Conservation (phyloP, 2,329 filamentous ascomycete species). For the Lizonia empirigonia region DNA sequence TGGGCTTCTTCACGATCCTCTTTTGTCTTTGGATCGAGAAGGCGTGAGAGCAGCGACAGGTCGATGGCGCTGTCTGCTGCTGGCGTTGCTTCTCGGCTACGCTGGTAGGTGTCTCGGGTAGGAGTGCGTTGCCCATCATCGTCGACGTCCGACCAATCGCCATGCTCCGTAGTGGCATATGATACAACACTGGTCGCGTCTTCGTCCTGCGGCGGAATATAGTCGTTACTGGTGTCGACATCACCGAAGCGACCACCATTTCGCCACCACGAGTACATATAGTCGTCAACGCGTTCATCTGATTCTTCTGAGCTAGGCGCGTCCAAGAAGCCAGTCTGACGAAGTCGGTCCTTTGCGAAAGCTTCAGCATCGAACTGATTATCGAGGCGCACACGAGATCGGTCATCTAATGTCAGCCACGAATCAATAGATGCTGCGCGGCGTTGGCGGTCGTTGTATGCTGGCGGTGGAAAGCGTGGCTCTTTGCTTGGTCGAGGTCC, state of each 20-base stretch:
- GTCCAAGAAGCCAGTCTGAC: conserved; percentile 41
- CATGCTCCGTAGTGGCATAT: conserved; percentile 56
- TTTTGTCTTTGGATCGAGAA: conserved; percentile 78
- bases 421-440: conserved; percentile 20
- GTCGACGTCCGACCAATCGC: conserved; percentile 47
- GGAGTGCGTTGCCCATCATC: conserved; percentile 69
- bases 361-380: conserved; percentile 74
- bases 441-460: conserved; percentile 5
- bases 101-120: conserved; percentile 66
- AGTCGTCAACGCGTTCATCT: conserved; percentile 72
- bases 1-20: conserved; percentile 83
- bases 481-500: conserved; percentile 45
- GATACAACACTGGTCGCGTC: conserved; percentile 85
- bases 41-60: conserved; percentile 71
- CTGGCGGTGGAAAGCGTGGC: conserved; percentile 8
- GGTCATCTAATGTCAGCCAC: conserved; percentile 36
- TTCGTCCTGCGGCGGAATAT: conserved; percentile 65
- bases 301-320: conserved; percentile 42
- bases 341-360: conserved; percentile 71
- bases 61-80: conserved; percentile 57
- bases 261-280: conserved; percentile 85
- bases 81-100: conserved; percentile 61
- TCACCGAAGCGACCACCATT: conserved; percentile 84
- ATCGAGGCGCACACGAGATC: conserved; percentile 28
- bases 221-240: conserved; percentile 80